phyloP scores from a whole-genome alignment of 2,329 filamentous ascomycete genomes.

The Aspergillus bombycis region DNA sequence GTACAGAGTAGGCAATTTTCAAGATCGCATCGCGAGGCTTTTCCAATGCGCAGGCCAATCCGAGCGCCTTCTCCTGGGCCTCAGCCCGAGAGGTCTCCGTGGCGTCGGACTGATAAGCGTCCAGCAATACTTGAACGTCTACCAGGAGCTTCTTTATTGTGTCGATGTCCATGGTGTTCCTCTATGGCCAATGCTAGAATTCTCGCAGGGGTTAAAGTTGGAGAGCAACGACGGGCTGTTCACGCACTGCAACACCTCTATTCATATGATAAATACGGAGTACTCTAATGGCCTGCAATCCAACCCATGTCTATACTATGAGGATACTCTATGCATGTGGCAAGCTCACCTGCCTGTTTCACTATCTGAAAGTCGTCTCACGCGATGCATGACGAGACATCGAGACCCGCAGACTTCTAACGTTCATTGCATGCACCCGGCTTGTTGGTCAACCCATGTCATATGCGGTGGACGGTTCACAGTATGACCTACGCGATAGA shows the following conservation, averaged over 20 bases:
- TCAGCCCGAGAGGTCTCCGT: slow-evolving; percentile 17
- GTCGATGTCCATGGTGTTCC: slow-evolving; percentile 14
- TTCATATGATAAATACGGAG: background rate
- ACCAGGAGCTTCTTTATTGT: slow-evolving; percentile 13
- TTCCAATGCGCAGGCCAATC: slow-evolving; percentile 23
- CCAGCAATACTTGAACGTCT: slow-evolving; percentile 12
- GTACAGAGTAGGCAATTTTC: slow-evolving; percentile 23
- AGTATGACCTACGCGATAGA: background rate
- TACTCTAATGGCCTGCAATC: too few species aligned
- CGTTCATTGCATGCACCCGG: background rate
- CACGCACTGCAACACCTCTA: background rate
- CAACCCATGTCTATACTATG: background rate
- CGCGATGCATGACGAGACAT: background rate
- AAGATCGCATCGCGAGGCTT: slow-evolving; percentile 23
- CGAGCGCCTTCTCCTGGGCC: slow-evolving; percentile 19
- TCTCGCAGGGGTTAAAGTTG: background rate
- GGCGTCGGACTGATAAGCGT: slow-evolving; percentile 14
- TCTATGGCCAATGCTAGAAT: background rate
- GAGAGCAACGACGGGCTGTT: background rate
- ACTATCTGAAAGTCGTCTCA: background rate
- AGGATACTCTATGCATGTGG: background rate
- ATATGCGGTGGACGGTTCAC: background rate
- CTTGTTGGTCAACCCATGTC: too few species aligned
- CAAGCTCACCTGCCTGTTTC: background rate
- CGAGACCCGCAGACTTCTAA: background rate